A percentile compares a stretch with the other conserved stretches of the same genome.
Evolutionary conservation across 108 stramenopile species (phyloP).

Genomic region (Pseudonitzschia pungens): DNA sequence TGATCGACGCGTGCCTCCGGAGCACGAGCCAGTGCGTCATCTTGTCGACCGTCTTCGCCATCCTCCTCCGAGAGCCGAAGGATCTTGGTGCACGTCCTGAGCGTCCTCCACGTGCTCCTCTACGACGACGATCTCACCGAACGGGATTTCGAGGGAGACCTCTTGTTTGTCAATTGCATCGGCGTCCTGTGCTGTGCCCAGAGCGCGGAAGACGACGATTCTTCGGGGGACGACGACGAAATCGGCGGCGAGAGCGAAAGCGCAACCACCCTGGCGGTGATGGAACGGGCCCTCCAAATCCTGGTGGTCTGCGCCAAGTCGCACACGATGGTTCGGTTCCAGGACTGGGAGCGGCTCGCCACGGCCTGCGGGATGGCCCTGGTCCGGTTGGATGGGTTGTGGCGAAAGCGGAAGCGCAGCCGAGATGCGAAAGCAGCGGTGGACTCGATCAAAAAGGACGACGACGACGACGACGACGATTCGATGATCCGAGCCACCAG

Average conservation of each 20-base stretch:
- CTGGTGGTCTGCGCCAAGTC: neutral
- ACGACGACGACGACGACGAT: too few species aligned
- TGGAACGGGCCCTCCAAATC: neutral
- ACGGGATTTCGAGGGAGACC: neutral
- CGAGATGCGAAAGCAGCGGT: neutral
- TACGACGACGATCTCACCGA: neutral
- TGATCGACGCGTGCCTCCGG: neutral
- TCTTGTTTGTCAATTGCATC: too few species aligned
- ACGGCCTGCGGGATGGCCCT: neutral
- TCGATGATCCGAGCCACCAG: too few species aligned
- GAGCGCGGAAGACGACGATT: neutral
- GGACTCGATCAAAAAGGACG: too few species aligned
- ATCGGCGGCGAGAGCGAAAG: neutral
- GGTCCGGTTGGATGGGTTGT: neutral
- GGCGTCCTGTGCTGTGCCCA: too few species aligned
- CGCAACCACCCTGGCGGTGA: neutral
- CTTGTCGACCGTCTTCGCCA: neutral
- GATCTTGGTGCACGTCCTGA: neutral
- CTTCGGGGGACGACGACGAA: neutral
- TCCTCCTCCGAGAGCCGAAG: neutral
- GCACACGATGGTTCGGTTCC: neutral
- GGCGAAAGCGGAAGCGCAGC: neutral
- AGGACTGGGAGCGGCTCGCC: neutral
- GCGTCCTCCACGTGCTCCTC: neutral
- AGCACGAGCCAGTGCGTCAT: neutral